Evolutionary conservation across 768 basidiomycete genomes (phyloP).

Genomic region (Leccinum olivaceopallidum): DNA sequence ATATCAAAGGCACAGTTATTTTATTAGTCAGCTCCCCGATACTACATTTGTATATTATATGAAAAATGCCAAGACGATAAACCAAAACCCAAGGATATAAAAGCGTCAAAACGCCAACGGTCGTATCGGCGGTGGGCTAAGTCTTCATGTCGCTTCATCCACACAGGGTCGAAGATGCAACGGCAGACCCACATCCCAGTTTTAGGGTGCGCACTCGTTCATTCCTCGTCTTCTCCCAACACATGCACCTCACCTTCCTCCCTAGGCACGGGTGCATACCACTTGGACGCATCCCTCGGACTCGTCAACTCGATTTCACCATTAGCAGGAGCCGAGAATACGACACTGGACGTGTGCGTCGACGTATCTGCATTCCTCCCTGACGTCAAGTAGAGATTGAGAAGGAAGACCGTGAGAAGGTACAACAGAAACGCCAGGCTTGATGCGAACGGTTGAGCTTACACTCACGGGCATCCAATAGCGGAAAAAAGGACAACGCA

Average conservation of each 20-base stretch:
- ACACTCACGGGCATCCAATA: background rate
- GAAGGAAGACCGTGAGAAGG: slow-evolving; percentile 65
- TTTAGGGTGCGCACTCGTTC: background rate
- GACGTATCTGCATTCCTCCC: slow-evolving; percentile 52
- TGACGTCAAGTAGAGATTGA: slow-evolving; percentile 65
- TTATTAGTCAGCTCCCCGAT: too few species aligned
- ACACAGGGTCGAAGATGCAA: background rate
- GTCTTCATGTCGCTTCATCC: background rate
- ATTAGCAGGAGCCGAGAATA: slow-evolving; percentile 26
- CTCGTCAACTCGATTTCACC: slow-evolving; percentile 46
- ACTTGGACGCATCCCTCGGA: slow-evolving; percentile 44
- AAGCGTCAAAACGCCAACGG: background rate
- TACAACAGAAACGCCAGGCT: slow-evolving; percentile 75
- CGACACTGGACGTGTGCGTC: background rate
- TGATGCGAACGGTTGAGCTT: background rate
- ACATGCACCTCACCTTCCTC: slow-evolving; percentile 41
- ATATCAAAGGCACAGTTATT: too few species aligned
- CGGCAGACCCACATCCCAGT: too few species aligned
- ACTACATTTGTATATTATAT: too few species aligned
- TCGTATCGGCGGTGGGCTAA: background rate
- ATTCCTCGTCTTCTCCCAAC: slow-evolving; percentile 53
- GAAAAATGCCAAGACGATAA: background rate
- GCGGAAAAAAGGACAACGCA: slow-evolving; percentile 28
- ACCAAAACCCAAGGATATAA: background rate
- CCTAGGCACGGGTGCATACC: slow-evolving; percentile 65